Base-by-base conservation (phyloP, 176 grass and related monocot species). In the Zoysia japonica region DNA sequence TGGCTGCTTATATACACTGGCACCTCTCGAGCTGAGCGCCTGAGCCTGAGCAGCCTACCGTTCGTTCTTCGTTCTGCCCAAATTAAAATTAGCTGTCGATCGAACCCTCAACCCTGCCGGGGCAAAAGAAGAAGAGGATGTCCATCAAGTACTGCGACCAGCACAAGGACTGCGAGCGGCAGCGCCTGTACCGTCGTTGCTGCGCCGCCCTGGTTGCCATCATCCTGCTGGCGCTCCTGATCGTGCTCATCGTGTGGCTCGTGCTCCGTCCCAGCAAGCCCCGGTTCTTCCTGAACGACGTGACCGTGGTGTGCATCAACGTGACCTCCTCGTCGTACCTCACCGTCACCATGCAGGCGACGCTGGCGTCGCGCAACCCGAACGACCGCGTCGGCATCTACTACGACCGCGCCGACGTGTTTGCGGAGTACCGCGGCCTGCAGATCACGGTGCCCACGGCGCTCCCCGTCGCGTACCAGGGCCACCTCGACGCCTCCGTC, bases 351-450 rank as follows among this genome's bases (percentile, higher is more conserved):
- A 73, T 97, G 75, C 82, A 97, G 79, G 79, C 81, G 4, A 91
- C 89, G 19, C 8, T 97, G 67, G 75, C 61, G 5, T 76, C 85
- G n/a, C 72, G 56, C 87, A 97, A 97, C 82, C 85, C 85, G 49
- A 93, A 97, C 85, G 65, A 64, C 5, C 84, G 76, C 65, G 71
- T 93, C 2, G 91, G 87, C 76, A 91, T 97, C 79, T 93, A 90
- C 84, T 97, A 86, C 82, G 91, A 93, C 88, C 82, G 74, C 64
- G 62, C 85, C 66, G 89, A 86, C 57, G 87, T 59, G 1, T 91
- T 66, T 63, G 94, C 94, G 36, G 65, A 84, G 54, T 97, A 97
- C 81, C 80, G 82, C 28, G 86, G 67, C 3, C 44, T 65, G 61
- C 93, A 85, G 84, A 60, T 93, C 49, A 93, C 93, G 11, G 72